phyloP scores from a whole-genome alignment of 768 basidiomycete species.

The Amylocystis lapponica region DNA sequence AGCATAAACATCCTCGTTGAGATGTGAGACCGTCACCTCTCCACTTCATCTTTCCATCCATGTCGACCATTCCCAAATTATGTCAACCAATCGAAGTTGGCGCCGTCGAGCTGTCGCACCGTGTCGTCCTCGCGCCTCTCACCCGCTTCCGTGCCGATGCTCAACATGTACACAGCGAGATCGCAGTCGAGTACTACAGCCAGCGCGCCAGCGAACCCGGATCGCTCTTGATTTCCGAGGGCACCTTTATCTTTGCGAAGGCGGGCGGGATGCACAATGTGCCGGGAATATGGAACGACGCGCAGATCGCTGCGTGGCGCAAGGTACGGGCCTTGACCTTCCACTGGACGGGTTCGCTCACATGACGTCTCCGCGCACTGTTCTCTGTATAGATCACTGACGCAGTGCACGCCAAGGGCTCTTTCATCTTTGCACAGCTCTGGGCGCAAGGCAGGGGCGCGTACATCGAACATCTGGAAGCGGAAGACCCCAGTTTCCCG shows the following conservation, averaged over 20 bases:
- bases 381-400: conserved; percentile 50
- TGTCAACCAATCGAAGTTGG: conserved; percentile 46
- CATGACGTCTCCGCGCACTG: too few species aligned
- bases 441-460: conserved; percentile 49
- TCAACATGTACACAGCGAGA: conserved; percentile 28
- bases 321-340: conserved; percentile 25
- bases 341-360: too few species aligned
- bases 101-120: conserved; percentile 34
- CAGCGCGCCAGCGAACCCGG: conserved; percentile 41
- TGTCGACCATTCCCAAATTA: conserved; percentile 26
- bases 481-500: conserved; percentile 25
- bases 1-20: too few species aligned
- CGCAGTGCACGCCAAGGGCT: conserved; percentile 46
- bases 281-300: conserved; percentile 56
- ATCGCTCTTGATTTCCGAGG: conserved; percentile 50
- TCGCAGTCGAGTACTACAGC: conserved; percentile 38
- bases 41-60: too few species aligned
- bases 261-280: conserved; percentile 42
- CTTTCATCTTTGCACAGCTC: conserved; percentile 27
- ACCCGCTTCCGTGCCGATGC: conserved; percentile 37
- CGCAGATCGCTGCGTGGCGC: conserved; percentile 48
- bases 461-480: conserved; percentile 23
- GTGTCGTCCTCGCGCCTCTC: conserved; percentile 46
- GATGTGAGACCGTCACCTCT: too few species aligned
- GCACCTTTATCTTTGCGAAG: conserved; percentile 40